Evolutionary conservation across 768 basidiomycete genomes (phyloP), one percentile per base, ranked within the genome.

Genomic region (Thelephora ganbajun): DNA sequence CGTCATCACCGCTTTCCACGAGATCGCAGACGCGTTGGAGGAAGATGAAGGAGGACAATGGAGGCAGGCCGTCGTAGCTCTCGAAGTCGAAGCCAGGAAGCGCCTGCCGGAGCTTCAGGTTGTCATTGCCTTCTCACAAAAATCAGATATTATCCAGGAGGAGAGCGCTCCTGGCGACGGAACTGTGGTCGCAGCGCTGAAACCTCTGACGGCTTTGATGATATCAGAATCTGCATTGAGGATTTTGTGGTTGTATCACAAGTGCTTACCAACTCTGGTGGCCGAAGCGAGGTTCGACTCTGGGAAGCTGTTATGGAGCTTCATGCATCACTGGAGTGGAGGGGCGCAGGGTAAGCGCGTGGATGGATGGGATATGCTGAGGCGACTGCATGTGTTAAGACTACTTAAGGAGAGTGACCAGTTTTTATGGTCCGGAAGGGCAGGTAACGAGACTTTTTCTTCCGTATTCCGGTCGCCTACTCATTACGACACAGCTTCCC

Each of bases 51-150:
- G 76, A 18, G 82, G 90, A 0, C 74, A 81, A 54, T 96, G 91
- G 89, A 41, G 22, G 14, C 7, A 22, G 12, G 18, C 18, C 14
- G 2, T 41, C 12, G 18, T 9, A 14, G 64, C 66, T n/a, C 57
- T 91, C n/a, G 81, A 86, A 59, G 69, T 72, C 54, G 88, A 92
- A 61, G 71, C 77, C 30, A 71, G 86, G 23, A 72, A 71, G 49
- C 71, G 89, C 5, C 73, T 93, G 1, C 93, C 94, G 0, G 92
- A 93, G 44, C 82, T 93, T 50, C 78, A 83, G 54, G 87, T 93
- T 45, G 66, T 96, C 47, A 73, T 96, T 9, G 86, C 79, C 0
- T 85, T 92, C 57, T 80, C 83, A 5, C 83, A 61, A 53, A 64
- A 53, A 46, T 54, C 48, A 18, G 54, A 57, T 11, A 39, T 39